Evolutionary conservation across 129 eudicot species (phyloP).

Genomic region (Pulicaria dysenterica): DNA sequence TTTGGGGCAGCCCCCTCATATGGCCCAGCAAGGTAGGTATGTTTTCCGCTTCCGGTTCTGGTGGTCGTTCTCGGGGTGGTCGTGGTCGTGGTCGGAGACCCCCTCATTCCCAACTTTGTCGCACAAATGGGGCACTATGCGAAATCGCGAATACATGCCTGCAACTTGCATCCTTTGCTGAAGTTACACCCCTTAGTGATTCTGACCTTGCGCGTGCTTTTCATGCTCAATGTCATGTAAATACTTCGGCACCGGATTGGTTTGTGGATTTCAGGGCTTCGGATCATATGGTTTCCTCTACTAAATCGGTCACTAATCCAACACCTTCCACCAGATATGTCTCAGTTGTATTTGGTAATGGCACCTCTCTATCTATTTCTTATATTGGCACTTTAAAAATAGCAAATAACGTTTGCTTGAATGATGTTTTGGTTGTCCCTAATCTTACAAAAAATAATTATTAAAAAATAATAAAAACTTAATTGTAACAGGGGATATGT

Average conservation of each 20-base stretch:
- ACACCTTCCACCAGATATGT: neutral
- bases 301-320: neutral
- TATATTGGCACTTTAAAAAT: neutral
- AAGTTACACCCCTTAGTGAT: neutral
- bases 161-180: neutral
- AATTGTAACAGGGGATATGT: too few species aligned
- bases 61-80: too few species aligned
- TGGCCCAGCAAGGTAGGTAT: too few species aligned
- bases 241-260: too few species aligned
- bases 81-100: neutral
- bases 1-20: too few species aligned
- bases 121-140: neutral
- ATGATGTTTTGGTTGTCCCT: neutral
- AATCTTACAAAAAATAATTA: neutral
- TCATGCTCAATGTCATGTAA: neutral
- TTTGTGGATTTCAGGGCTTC: neutral
- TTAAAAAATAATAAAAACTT: neutral
- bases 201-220: neutral
- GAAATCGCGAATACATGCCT: neutral
- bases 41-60: too few species aligned
- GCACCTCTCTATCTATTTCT: neutral
- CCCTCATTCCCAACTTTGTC: neutral
- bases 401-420: neutral
- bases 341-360: neutral
- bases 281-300: slow-evolving; percentile 3